Conservation (phyloP, 495 filamentous ascomycete species). For the Astrocystis sublimbata region DNA sequence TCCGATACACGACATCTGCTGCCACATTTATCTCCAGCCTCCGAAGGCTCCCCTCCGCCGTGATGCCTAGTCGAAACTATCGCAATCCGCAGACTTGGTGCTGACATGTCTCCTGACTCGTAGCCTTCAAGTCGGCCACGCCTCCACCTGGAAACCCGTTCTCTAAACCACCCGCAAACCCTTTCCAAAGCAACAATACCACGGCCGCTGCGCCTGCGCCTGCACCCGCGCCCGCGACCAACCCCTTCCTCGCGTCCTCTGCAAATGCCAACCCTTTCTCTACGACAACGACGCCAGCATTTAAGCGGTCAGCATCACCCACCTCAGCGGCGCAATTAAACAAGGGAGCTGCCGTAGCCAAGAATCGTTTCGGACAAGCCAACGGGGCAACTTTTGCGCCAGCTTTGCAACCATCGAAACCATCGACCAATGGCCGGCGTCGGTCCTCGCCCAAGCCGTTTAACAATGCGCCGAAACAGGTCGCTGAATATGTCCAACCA, state of each 20-base stretch:
- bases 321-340: conserved; percentile 12
- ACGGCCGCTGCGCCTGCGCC: too few species aligned
- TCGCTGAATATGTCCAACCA: conserved; percentile 26
- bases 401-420: background rate
- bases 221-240: conserved; percentile 17
- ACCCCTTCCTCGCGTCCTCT: conserved; percentile 22
- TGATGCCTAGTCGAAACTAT: background rate
- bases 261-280: conserved; percentile 23
- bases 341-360: background rate
- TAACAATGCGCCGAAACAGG: background rate
- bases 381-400: background rate
- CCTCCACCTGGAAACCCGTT: conserved; percentile 22
- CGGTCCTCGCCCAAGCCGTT: background rate
- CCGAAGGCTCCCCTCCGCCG: background rate
- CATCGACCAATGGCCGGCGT: background rate
- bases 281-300: conserved; percentile 7
- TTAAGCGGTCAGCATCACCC: conserved; percentile 17
- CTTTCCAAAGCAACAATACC: conserved; percentile 15
- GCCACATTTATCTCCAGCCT: background rate
- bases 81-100: conserved; percentile 2
- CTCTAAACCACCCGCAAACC: conserved; percentile 18
- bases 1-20: background rate
- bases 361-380: background rate
- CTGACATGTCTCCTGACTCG: conserved; percentile 30
- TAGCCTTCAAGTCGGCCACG: conserved; percentile 26